Conservation (phyloP, 129 eudicot genomes). For the Calendula officinalis region DNA sequence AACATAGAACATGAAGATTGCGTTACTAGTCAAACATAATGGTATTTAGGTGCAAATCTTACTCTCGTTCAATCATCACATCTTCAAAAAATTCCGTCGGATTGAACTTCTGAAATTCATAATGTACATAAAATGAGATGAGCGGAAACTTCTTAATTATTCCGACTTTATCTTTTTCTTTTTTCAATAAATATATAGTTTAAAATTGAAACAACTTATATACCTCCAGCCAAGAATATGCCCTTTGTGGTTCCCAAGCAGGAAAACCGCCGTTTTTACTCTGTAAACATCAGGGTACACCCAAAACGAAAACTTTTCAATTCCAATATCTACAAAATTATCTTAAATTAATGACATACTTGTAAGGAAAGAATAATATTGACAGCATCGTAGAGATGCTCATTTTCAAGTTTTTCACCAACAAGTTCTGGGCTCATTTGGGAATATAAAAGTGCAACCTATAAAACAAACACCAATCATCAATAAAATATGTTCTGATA, state of each 20-base stretch:
- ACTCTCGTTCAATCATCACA: conserved; percentile 63
- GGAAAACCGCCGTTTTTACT: conserved; percentile 73
- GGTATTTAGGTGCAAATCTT: conserved; percentile 24
- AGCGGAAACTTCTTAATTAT: not conserved
- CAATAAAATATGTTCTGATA: not conserved
- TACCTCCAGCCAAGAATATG: conserved; percentile 80
- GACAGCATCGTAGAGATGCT: conserved; percentile 57
- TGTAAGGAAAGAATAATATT: conserved; percentile 64
- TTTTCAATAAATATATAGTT: not conserved
- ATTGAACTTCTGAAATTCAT: conserved; percentile 46
- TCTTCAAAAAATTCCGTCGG: conserved; percentile 65
- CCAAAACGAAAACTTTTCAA: not conserved
- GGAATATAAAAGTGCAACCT: conserved; percentile 53
- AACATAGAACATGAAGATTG: not conserved
- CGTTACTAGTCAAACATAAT: not conserved
- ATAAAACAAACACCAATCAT: not conserved
- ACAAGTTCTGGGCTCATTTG: conserved; percentile 48
- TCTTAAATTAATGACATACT: conserved; percentile 22
- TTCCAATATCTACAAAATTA: conserved; percentile 11
- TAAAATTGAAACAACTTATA: not conserved
- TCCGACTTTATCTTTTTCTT: not conserved
- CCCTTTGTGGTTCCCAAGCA: conserved; percentile 76
- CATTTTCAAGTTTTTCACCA: conserved; percentile 44
- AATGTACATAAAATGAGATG: not conserved
- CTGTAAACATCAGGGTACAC: conserved; percentile 20